These are phyloP conservation scores for Nannochloris sp. DNA, from an alignment of 139 green algal genomes.

Conservation along the genomic window DNA sequence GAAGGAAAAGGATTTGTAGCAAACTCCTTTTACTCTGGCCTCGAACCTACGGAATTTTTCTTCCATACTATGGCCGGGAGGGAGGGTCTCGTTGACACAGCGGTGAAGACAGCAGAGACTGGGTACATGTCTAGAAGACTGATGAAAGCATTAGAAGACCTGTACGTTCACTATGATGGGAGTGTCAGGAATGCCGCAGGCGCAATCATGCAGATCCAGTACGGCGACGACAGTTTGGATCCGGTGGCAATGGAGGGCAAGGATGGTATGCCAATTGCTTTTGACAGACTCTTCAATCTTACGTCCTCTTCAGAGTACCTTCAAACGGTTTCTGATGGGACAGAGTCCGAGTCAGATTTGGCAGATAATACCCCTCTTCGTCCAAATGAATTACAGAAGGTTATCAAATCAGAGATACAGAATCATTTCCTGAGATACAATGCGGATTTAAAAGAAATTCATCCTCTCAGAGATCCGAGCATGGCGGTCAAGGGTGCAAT, in stretches of 20 bases:
- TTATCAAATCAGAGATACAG: neutral
- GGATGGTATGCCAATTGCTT: slow-evolving; percentile 58
- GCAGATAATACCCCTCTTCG: neutral
- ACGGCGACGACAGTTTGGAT: slow-evolving; percentile 93
- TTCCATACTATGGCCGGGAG: slow-evolving; percentile 98
- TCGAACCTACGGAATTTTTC: slow-evolving; percentile 96
- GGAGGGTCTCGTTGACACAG: slow-evolving; percentile 95
- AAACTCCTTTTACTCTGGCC: slow-evolving; percentile 87
- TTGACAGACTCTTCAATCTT: slow-evolving; percentile 40
- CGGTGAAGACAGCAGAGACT: slow-evolving; percentile 97
- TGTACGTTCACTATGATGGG: slow-evolving; percentile 86
- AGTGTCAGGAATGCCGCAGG: slow-evolving; percentile 83
- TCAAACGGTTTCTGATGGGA: neutral
- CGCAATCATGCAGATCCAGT: slow-evolving; percentile 76
- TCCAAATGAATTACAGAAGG: neutral
- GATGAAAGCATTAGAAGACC: slow-evolving; percentile 97
- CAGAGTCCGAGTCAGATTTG: neutral
- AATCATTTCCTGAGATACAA: neutral
- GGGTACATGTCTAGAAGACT: slow-evolving; percentile 96
- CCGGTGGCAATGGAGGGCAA: slow-evolving; percentile 84
- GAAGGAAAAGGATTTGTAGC: slow-evolving; percentile 92
- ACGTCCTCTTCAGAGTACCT: slow-evolving; percentile 5
- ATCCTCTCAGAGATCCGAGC: neutral
- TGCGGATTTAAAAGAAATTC: neutral
- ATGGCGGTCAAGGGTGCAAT: slow-evolving; percentile 5